Conservation (phyloP, 306 rosid genomes). For the Gynostemma pentaphyllum region DNA sequence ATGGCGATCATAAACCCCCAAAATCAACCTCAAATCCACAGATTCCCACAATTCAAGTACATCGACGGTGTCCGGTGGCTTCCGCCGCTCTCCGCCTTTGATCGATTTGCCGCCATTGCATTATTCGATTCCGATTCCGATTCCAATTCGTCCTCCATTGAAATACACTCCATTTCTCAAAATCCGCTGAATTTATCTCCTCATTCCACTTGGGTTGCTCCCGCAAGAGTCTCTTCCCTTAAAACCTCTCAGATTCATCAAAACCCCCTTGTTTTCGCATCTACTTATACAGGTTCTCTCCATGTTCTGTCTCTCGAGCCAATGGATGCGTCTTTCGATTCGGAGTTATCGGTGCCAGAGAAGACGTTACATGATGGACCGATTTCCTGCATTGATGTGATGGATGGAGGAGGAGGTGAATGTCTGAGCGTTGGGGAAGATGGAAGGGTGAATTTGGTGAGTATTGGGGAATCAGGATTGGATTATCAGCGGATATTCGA, state of each 20-base stretch:
- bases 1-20: slow-evolving; percentile 35
- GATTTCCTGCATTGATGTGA: slow-evolving; percentile 41
- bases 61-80: slow-evolving; percentile 82
- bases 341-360: slow-evolving; percentile 49
- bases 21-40: slow-evolving; percentile 34
- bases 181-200: slow-evolving; percentile 28
- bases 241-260: slow-evolving; percentile 37
- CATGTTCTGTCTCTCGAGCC: slow-evolving; percentile 47
- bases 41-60: slow-evolving; percentile 57
- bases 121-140: slow-evolving; percentile 49
- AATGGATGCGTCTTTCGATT: slow-evolving; percentile 30
- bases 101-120: slow-evolving; percentile 55
- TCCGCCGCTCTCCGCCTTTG: slow-evolving; percentile 49
- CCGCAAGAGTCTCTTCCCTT: slow-evolving; percentile 64
- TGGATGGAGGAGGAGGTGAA: slow-evolving; percentile 58
- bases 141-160: slow-evolving; percentile 37
- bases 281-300: slow-evolving; percentile 51
- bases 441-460: slow-evolving; percentile 65
- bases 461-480: slow-evolving; percentile 34
- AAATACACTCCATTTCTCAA: slow-evolving; percentile 36
- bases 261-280: slow-evolving; percentile 45
- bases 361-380: slow-evolving; percentile 34
- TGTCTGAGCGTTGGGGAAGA: slow-evolving; percentile 79
- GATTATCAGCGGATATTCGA: slow-evolving; percentile 41
- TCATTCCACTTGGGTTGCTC: slow-evolving; percentile 36